Conservation (phyloP, 2,329 filamentous ascomycete genomes). For the Fusarium sp. region DNA sequence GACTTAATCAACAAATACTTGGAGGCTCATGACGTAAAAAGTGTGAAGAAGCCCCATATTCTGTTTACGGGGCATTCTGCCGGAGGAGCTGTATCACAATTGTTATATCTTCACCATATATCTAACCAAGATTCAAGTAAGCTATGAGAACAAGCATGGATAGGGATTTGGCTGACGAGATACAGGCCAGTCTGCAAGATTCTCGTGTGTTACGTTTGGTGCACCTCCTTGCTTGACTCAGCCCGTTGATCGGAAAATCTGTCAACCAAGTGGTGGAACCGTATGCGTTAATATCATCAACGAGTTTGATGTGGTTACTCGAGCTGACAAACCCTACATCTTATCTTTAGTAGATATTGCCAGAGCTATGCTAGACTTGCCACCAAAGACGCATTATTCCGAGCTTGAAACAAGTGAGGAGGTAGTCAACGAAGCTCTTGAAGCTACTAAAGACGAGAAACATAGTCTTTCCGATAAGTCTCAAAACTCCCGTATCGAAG, state of each 20-base stretch:
- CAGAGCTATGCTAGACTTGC: slow-evolving; percentile 12
- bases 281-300: slow-evolving; percentile 43
- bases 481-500: neutral
- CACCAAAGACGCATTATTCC: neutral
- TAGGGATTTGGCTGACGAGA: neutral
- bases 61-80: slow-evolving; percentile 44
- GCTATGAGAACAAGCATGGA: neutral
- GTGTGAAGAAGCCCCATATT: slow-evolving; percentile 22
- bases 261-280: slow-evolving; percentile 2
- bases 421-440: neutral
- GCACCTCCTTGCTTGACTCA: slow-evolving; percentile 36
- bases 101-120: slow-evolving; percentile 34
- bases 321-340: slow-evolving; percentile 40
- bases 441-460: neutral
- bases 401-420: neutral
- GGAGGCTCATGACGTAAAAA: neutral
- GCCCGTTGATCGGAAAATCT: slow-evolving; percentile 14
- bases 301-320: slow-evolving; percentile 43
- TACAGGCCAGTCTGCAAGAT: slow-evolving; percentile 13
- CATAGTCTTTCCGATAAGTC: neutral
- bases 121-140: slow-evolving; percentile 22
- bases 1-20: slow-evolving; percentile 16
- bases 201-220: slow-evolving; percentile 43
- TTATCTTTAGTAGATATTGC: slow-evolving; percentile 38
- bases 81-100: slow-evolving; percentile 41